phyloP scores from a whole-genome alignment of 2,329 filamentous ascomycete genomes.

The Thelonectria rubi region DNA sequence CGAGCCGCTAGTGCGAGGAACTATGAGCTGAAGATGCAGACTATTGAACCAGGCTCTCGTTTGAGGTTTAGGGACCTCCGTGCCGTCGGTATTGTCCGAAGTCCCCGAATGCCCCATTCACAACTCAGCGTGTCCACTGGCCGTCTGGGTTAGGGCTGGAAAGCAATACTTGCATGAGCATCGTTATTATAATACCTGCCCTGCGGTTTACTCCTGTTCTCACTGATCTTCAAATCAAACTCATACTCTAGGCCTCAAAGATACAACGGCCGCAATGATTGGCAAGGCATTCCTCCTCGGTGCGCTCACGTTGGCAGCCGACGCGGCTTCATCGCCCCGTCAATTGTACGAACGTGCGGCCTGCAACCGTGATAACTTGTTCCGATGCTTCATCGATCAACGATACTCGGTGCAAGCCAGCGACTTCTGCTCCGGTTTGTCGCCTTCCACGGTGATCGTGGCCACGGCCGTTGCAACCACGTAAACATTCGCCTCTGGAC shows the following conservation, averaged over 20 bases:
- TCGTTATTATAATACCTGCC: too few species aligned
- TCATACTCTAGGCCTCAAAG: too few species aligned
- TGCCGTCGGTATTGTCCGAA: background rate
- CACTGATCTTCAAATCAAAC: too few species aligned
- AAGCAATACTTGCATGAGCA: too few species aligned
- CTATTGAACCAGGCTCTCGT: background rate
- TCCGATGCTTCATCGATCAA: constrained; percentile 35
- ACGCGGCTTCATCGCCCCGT: constrained; percentile 22
- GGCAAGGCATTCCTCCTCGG: constrained; percentile 15
- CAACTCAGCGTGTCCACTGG: background rate
- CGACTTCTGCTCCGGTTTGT: constrained; percentile 32
- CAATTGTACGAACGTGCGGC: constrained; percentile 20
- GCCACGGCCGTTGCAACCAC: constrained; percentile 27
- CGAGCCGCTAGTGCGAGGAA: background rate
- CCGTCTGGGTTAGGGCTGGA: too few species aligned
- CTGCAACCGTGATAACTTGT: constrained; percentile 37
- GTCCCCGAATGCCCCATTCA: constrained; percentile 10
- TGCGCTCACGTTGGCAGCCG: constrained; percentile 11
- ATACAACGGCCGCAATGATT: constrained; percentile 5
- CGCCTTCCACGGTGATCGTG: constrained; percentile 29
- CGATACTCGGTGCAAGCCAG: constrained; percentile 33
- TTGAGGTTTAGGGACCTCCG: background rate
- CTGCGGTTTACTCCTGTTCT: too few species aligned
- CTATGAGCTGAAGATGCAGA: background rate
- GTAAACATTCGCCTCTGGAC: constrained; percentile 11